Percentiles rank a stretch among this genome's conserved stretches.
Conservation (phyloP, 2,329 filamentous ascomycete genomes). For the Monosporascus sp. region DNA sequence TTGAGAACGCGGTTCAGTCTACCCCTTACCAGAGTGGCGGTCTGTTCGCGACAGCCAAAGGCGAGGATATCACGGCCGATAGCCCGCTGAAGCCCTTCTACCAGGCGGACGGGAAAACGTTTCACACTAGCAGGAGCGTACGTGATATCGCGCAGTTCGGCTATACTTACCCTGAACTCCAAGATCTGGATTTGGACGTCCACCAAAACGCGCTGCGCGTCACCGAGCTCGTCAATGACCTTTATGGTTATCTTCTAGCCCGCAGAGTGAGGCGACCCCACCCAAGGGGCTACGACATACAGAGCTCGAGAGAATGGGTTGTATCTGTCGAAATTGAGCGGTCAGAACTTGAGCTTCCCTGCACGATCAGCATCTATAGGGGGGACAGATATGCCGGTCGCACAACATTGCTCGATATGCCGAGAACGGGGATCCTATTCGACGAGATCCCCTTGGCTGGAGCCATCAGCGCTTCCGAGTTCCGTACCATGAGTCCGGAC, state of each 20-base stretch:
- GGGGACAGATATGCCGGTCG: slow-evolving; percentile 24
- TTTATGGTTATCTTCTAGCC: slow-evolving; percentile 33
- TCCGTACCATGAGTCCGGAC: background rate
- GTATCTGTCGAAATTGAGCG: slow-evolving; percentile 33
- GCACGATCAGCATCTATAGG: slow-evolving; percentile 30
- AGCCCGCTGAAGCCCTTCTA: slow-evolving; percentile 48
- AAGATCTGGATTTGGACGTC: slow-evolving; percentile 47
- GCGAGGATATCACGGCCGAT: slow-evolving; percentile 35
- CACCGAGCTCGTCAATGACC: slow-evolving; percentile 51
- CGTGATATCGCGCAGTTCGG: slow-evolving; percentile 28
- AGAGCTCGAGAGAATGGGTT: slow-evolving; percentile 25
- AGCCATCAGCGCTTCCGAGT: slow-evolving; percentile 3
- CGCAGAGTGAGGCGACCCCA: background rate
- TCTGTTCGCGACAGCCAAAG: slow-evolving; percentile 35
- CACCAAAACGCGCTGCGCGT: slow-evolving; percentile 56
- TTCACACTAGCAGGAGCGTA: slow-evolving; percentile 37
- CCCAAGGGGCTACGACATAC: background rate
- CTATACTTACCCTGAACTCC: slow-evolving; percentile 37
- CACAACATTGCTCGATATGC: slow-evolving; percentile 33
- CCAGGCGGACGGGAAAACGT: slow-evolving; percentile 26
- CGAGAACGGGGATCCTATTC: slow-evolving; percentile 25
- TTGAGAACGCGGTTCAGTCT: slow-evolving; percentile 23
- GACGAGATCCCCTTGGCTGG: slow-evolving; percentile 27
- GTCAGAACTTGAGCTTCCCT: slow-evolving; percentile 31
- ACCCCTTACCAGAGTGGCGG: slow-evolving; percentile 24